Base-by-base conservation (phyloP, 805 yeast genomes). In the Tetrapisispora fleetii region DNA sequence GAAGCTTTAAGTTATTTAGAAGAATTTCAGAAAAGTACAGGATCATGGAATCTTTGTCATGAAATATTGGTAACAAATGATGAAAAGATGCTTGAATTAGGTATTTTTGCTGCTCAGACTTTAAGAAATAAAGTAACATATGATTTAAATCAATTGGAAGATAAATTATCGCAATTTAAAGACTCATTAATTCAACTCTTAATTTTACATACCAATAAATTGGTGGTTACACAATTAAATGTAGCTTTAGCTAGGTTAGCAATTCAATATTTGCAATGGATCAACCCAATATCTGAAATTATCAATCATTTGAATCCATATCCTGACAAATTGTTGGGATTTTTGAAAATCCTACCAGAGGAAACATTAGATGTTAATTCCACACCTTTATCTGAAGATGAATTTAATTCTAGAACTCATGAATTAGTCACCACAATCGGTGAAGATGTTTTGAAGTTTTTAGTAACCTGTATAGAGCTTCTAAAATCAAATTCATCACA, bases 61-160 rank as follows among this genome's bases (percentile, higher is more conserved):
- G 70, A 73, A 43, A 72, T 84, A 1, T 72, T 89, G 14, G 53
- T 52, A 16, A 51, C 62, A 4, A 46, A 58, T 10, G 55, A 64
- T 18, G 57, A 65, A 6, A 54, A 54, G 30, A 67, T 78, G 4
- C 54, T 79, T 40, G 86, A 83, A 59, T 68, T 84, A 45, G 81
- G 80, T 58, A 72, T 93, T 58, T 93, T 95, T 69, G 83, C 91
- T 16, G 84, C 97, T 0, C 99, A 95, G 64, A 93, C 99, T 0
- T 68, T 93, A 52, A 73, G 96, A 52, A 81, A 90, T 40, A 90
- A 77, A 58, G 77, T 88, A 46, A 84, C 85, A 13, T 90, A 86
- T 64, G 98, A 93, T 66, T 71, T 91, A 54, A 71, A 75, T 47
- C 98, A 93, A 65, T 67, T 93, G 5, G 71, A 67, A 22, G 76